Evolutionary conservation across 176 grass and related monocot genomes (phyloP).

Genomic region (Hyparrhenia diplandra): DNA sequence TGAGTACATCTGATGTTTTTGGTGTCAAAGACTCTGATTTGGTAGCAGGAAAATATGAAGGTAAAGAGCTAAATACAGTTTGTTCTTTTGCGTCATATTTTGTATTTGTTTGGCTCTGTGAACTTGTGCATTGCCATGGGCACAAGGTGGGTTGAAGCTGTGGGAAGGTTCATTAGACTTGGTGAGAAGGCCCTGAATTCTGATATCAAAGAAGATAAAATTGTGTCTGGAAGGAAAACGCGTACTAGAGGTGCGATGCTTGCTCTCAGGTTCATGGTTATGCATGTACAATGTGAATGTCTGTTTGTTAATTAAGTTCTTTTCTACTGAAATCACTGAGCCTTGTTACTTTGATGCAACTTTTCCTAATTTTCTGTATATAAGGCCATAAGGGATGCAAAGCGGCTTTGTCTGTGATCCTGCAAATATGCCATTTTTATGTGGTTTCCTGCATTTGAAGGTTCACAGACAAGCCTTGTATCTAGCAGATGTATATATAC

Average conservation of each 20-base stretch:
- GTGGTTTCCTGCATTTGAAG: too few species aligned
- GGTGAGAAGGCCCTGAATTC: constrained; percentile 59
- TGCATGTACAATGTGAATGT: not conserved
- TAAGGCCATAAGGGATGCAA: too few species aligned
- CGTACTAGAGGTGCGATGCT: constrained; percentile 70
- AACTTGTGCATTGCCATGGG: constrained; percentile 14
- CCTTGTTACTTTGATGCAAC: not conserved
- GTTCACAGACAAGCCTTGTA: too few species aligned
- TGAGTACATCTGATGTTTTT: constrained; percentile 78
- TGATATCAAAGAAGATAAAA: constrained; percentile 33
- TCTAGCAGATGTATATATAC: not conserved
- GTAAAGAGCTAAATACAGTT: constrained; percentile 27
- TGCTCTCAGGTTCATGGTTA: constrained; percentile 23
- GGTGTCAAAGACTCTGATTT: constrained; percentile 82
- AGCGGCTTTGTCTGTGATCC: too few species aligned
- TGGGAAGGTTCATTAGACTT: constrained; percentile 95
- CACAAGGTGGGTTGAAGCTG: constrained; percentile 83
- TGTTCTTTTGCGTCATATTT: constrained; percentile 13
- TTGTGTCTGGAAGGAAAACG: constrained; percentile 52
- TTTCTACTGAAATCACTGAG: not conserved
- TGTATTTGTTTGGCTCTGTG: not conserved
- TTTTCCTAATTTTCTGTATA: not conserved
- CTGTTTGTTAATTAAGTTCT: not conserved
- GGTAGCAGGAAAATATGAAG: constrained; percentile 93
- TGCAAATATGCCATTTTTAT: too few species aligned